Conservation (phyloP, 1,139 yeast genomes). For the Geotrichum histeridarum region DNA sequence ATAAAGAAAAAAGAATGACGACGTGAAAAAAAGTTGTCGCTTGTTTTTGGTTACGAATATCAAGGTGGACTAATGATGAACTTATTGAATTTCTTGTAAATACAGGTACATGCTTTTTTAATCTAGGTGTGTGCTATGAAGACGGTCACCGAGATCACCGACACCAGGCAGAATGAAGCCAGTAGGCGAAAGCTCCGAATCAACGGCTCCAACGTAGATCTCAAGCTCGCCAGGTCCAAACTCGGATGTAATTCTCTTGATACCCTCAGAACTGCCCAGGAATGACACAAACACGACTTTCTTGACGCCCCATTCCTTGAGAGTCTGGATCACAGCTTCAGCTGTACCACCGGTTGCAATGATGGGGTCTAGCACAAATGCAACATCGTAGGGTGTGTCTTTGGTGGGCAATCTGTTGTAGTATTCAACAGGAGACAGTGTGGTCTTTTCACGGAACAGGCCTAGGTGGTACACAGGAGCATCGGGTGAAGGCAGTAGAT, state of each 20-base stretch:
- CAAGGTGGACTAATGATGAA: background rate
- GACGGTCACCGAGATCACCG: slow-evolving; percentile 38
- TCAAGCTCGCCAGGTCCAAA: slow-evolving; percentile 29
- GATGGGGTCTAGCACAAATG: slow-evolving; percentile 37
- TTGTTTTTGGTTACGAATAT: background rate
- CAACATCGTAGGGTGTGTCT: slow-evolving; percentile 26
- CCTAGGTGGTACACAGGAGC: slow-evolving; percentile 37
- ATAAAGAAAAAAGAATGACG: slow-evolving; percentile 2
- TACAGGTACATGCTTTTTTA: background rate
- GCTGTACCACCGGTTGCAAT: slow-evolving; percentile 41
- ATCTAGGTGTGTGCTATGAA: slow-evolving; percentile 20
- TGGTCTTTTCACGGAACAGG: slow-evolving; percentile 34
- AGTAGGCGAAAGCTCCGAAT: slow-evolving; percentile 26
- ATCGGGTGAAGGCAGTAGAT: slow-evolving; percentile 31
- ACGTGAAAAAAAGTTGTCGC: background rate
- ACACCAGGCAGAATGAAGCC: slow-evolving; percentile 38
- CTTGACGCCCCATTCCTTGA: slow-evolving; percentile 36
- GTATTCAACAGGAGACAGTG: slow-evolving; percentile 37
- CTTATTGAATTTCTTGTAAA: too few species aligned
- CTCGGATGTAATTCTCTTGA: slow-evolving; percentile 26
- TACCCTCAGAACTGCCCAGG: slow-evolving; percentile 31
- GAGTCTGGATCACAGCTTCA: slow-evolving; percentile 35
- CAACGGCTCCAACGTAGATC: slow-evolving; percentile 34
- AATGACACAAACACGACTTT: slow-evolving; percentile 32
- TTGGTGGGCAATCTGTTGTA: slow-evolving; percentile 36